A percentile compares a stretch with the other conserved stretches of the same genome.
phyloP scores from a whole-genome alignment of 768 basidiomycete genomes.

The Mycena chlorophos region DNA sequence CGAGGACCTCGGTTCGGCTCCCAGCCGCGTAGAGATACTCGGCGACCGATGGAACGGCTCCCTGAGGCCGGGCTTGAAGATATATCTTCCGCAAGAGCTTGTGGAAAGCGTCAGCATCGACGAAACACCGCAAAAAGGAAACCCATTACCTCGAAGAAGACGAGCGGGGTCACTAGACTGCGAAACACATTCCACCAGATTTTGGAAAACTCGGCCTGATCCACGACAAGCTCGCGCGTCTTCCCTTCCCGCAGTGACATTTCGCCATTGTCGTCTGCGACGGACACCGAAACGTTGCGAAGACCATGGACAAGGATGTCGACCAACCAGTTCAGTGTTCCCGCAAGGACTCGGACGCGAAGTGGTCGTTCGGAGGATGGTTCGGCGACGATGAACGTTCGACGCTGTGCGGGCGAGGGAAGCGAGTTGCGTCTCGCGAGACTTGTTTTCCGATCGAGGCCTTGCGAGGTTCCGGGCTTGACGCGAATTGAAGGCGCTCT shows the following conservation, averaged over 20 bases:
- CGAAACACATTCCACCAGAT: slow-evolving; percentile 86
- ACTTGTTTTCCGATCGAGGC: slow-evolving; percentile 76
- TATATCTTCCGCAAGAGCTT: slow-evolving; percentile 82
- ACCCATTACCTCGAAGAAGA: slow-evolving; percentile 69
- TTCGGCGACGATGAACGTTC: slow-evolving; percentile 60
- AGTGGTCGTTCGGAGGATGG: slow-evolving; percentile 69
- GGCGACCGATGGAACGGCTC: slow-evolving; percentile 40
- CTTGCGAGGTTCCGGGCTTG: slow-evolving; percentile 66
- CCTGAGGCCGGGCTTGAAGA: slow-evolving; percentile 47
- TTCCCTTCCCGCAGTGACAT: slow-evolving; percentile 74
- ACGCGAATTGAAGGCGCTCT: slow-evolving; percentile 79
- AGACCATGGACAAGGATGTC: slow-evolving; percentile 77
- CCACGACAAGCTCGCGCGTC: slow-evolving; percentile 70
- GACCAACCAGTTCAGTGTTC: slow-evolving; percentile 73
- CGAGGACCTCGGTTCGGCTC: slow-evolving; percentile 62
- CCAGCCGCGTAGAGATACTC: slow-evolving; percentile 52
- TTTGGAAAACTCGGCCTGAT: slow-evolving; percentile 68
- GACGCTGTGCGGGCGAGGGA: slow-evolving; percentile 69
- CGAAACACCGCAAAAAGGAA: slow-evolving; percentile 1
- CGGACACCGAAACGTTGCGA: slow-evolving; percentile 73
- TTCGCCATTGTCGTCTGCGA: slow-evolving; percentile 86
- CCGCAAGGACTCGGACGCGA: slow-evolving; percentile 76
- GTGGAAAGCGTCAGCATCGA: slow-evolving; percentile 9
- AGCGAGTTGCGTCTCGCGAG: slow-evolving; percentile 73
- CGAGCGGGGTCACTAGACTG: slow-evolving; percentile 77